These are phyloP conservation scores for Dryas integrifolia DNA, from an alignment of 331 rosid species.

Conservation along the genomic window DNA sequence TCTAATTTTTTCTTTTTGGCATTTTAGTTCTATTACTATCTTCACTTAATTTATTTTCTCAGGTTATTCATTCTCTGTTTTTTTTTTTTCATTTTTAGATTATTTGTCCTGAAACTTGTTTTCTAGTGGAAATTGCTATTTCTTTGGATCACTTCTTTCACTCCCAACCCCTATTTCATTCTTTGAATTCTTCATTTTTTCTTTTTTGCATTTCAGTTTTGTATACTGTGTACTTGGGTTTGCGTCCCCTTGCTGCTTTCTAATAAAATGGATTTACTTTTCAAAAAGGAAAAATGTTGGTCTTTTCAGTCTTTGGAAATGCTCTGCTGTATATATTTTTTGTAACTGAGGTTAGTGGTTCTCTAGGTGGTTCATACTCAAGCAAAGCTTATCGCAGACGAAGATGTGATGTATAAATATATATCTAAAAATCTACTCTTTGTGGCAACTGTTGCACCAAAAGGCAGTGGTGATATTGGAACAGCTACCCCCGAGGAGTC, in stretches of 20 bases:
- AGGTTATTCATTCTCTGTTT: neutral
- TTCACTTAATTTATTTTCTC: neutral
- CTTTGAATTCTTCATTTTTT: neutral
- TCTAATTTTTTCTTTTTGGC: neutral
- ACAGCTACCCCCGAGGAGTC: conserved; percentile 90
- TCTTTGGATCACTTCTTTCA: neutral
- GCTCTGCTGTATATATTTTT: conserved; percentile 8
- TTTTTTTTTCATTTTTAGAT: neutral
- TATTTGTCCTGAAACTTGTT: neutral
- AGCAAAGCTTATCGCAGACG: conserved; percentile 83
- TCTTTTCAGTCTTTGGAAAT: neutral
- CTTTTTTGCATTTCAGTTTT: neutral
- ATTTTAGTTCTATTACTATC: neutral
- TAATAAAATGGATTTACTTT: neutral
- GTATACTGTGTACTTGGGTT: neutral
- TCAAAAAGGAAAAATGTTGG: neutral
- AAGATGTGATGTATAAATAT: conserved; percentile 88
- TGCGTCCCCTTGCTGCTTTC: neutral
- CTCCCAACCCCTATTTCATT: neutral
- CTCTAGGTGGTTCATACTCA: conserved; percentile 93
- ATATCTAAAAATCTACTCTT: conserved; percentile 82
- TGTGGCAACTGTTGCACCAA: conserved; percentile 90
- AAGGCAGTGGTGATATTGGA: conserved; percentile 83
- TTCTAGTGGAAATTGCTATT: neutral
- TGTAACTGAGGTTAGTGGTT: conserved; percentile 19